phyloP scores from a whole-genome alignment of 2,329 filamentous ascomycete species.

The Fusarium sp. region DNA sequence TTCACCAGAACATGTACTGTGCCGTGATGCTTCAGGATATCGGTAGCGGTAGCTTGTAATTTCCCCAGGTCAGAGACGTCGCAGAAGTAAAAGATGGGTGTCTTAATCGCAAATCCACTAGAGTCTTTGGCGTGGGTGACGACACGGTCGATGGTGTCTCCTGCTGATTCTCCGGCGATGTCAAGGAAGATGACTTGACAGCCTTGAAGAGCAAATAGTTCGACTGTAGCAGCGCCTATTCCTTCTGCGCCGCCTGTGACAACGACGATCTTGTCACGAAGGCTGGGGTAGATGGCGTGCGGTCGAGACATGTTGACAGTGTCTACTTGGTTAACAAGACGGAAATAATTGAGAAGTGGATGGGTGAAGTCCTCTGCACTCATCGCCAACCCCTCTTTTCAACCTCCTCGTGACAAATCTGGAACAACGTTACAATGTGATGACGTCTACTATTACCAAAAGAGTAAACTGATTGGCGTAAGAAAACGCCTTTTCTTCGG shows the following conservation, averaged over 20 bases:
- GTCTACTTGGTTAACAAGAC: not conserved
- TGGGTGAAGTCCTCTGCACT: not conserved
- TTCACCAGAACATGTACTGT: constrained; percentile 83
- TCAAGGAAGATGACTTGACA: constrained; percentile 60
- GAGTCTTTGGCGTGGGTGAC: constrained; percentile 7
- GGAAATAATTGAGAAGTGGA: not conserved
- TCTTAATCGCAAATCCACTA: constrained; percentile 14
- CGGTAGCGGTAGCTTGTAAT: constrained; percentile 50
- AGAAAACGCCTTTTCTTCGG: not conserved
- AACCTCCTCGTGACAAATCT: not conserved
- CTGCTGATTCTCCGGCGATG: constrained; percentile 46
- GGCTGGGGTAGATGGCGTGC: constrained; percentile 56
- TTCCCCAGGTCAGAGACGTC: constrained; percentile 54
- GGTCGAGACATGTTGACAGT: constrained; percentile 1
- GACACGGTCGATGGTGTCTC: constrained; percentile 45
- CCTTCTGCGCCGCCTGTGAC: constrained; percentile 61
- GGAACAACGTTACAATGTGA: not conserved
- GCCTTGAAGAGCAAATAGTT: constrained; percentile 59
- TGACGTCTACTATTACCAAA: not conserved
- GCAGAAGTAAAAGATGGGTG: constrained; percentile 57
- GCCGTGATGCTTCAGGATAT: constrained; percentile 45
- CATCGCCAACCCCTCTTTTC: not conserved
- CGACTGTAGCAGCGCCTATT: constrained; percentile 59
- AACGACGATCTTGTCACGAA: constrained; percentile 55
- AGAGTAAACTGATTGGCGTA: not conserved